Conservation (phyloP, 2,329 filamentous ascomycete genomes). For the Truncatella angustata region DNA sequence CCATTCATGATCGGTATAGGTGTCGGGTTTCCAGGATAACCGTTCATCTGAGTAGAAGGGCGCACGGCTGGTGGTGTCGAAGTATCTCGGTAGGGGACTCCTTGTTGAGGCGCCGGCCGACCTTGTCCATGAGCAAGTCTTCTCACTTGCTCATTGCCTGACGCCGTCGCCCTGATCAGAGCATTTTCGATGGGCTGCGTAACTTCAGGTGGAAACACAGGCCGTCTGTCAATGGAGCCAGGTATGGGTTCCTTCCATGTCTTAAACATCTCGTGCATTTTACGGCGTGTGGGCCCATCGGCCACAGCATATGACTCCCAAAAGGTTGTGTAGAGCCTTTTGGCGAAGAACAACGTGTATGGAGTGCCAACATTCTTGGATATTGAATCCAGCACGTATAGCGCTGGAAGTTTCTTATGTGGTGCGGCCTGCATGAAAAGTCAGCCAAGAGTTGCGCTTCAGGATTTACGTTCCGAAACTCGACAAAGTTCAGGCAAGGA, state of each 20-base stretch:
- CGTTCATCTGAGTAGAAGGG: slow-evolving; percentile 30
- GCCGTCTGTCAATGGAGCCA: slow-evolving; percentile 86
- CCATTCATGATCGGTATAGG: slow-evolving; percentile 37
- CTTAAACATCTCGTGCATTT: slow-evolving; percentile 95
- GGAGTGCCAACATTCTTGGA: slow-evolving; percentile 98
- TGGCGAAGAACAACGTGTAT: slow-evolving; percentile 92
- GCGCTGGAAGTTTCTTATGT: slow-evolving; percentile 85
- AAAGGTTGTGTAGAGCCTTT: slow-evolving; percentile 89
- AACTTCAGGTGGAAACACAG: slow-evolving; percentile 85
- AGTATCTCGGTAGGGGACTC: slow-evolving; percentile 64
- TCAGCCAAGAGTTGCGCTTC: slow-evolving; percentile 40
- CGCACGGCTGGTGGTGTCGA: slow-evolving; percentile 66
- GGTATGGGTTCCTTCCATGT: slow-evolving; percentile 98
- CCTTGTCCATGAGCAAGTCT: slow-evolving; percentile 43
- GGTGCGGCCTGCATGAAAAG: slow-evolving; percentile 68
- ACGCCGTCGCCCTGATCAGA: slow-evolving; percentile 74
- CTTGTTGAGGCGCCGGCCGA: slow-evolving; percentile 51
- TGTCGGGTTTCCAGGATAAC: slow-evolving; percentile 32
- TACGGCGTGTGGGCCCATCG: slow-evolving; percentile 75
- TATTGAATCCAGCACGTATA: slow-evolving; percentile 97
- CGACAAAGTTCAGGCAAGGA: too few species aligned
- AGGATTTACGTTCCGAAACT: too few species aligned
- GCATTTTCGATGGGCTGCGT: slow-evolving; percentile 93
- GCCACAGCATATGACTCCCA: slow-evolving; percentile 96
- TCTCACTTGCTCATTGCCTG: slow-evolving; percentile 50